Evolutionary conservation across 129 eudicot genomes (phyloP), one percentile per base, ranked within the genome.

Genomic region (Mikania micrantha): DNA sequence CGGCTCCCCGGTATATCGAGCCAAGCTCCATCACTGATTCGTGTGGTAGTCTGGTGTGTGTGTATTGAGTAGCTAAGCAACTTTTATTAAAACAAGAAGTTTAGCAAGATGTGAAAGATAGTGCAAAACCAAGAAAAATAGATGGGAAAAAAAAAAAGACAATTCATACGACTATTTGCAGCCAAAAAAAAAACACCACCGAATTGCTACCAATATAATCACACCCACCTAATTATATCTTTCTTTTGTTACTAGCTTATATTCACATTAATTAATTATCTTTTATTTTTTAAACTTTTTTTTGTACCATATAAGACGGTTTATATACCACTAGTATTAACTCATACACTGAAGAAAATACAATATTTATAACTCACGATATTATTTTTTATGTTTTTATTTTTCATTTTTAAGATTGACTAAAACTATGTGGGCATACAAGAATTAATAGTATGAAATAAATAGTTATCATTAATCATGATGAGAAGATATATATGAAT

Each of bases 401-500:
- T 13, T 42, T 12, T 27, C 2, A n/a, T 15, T 52, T 60, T 59
- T 60, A 29, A 60, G 19, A 45, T 69, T 32, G 22, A 73, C n/a
- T 50, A 1, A 73, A 63, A 73, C 29, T 64, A 40, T 5, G 29
- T 40, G 5, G 27, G 27, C 71, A 39, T 73, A 49, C n/a, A 64
- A 28, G 53, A n/a, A 73, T 28, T 45, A 13, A 64, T 12, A 59
- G 38, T 52, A 50, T 24, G 42, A 25, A 64, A 66, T 67, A 41
- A 68, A 67, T 68, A 28, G 75, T 38, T 60, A 68, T 76, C 44
- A 76, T 76, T 72, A 38, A 68, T 16, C 44, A 76, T 76, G 15
- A 76, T 76, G 75, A 76, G 64, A 76, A 76, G 80, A 48, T 76
- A 76, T 74, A 36, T 76, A 76, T 69, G 71, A 62, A 62, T 81